Base-by-base conservation (phyloP, 768 basidiomycete species). In the Lanmaoa pseudosensibilis region DNA sequence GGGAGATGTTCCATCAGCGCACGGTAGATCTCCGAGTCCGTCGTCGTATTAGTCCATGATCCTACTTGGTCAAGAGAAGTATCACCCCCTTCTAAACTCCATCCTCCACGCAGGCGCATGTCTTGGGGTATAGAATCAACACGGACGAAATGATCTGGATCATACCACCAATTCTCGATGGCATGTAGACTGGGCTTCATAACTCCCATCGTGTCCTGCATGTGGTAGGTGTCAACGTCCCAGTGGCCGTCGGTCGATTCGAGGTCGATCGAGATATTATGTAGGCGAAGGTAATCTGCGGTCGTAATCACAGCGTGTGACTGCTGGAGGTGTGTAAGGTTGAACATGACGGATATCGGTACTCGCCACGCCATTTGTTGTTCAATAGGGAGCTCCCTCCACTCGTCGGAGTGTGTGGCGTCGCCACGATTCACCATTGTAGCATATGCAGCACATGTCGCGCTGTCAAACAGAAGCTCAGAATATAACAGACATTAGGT, bases 381-480 rank as follows among this genome's bases (percentile, higher is more conserved):
- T 59, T 74, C 71, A 10, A 67, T 59, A 21, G 78, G 78, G 34
- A 75, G 66, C 0, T 59, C 16, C 8, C 72, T 65, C 78, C 80
- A 80, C 52, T 80, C 75, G 32, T 75, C 68, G 25, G 58, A 66
- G 44, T 72, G 67, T 11, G 72, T 60, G 5, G 72, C 78, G 33
- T 80, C 77, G 2, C 74, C 72, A 32, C 79, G 73, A 46, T 80
- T 80, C 44, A 80, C 79, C 78, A 78, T 78, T 5, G 68, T 68
- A 5, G 72, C 73, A 58, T 71, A 78, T 2, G 77, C 70, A 18
- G 76, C 69, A 55, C 77, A 79, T 4, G 74, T 75, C 12, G 50
- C 36, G 18, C 75, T 76, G 45, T 32, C 12, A 23, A 50, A 27
- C 2, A 21, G 19, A 33, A 23, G 30, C 10, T 58, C 32, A 50